Conservation (phyloP, 78 protist genomes). For the Cavenderia fasciculata region DNA sequence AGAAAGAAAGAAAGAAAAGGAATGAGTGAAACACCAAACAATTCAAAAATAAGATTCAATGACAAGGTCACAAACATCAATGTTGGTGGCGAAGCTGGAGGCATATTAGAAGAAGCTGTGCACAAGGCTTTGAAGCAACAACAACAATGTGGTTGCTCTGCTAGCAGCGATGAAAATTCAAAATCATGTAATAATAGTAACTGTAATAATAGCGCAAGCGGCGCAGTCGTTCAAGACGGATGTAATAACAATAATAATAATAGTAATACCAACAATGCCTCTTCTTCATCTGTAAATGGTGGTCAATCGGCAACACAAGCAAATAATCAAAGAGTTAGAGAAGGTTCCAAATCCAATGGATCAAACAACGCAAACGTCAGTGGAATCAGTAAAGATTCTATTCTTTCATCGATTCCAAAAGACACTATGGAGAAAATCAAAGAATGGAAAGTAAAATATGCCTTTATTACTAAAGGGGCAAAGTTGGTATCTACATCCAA, state of each 20-base stretch:
- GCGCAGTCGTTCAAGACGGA: background rate
- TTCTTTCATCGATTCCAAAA: slow-evolving; percentile 22
- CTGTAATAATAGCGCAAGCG: no score
- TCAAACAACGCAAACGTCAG: no score
- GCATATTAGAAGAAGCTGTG: no score
- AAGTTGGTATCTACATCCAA: slow-evolving; percentile 25
- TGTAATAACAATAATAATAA: background rate
- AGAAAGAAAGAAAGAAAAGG: background rate
- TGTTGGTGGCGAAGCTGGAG: no score
- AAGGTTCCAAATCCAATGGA: no score
- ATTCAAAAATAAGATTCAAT: background rate
- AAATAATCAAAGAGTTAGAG: no score
- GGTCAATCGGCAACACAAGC: no score
- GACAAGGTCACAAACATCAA: slow-evolving; percentile 1
- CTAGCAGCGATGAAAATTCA: background rate
- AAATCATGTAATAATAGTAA: background rate
- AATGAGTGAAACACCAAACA: background rate
- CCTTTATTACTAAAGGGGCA: slow-evolving; percentile 53
- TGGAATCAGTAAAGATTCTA: background rate
- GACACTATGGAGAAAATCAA: slow-evolving; percentile 3
- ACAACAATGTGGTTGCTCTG: background rate
- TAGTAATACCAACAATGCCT: background rate
- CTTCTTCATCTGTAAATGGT: no score
- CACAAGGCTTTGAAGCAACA: no score
- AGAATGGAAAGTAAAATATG: slow-evolving; percentile 39